phyloP scores from a whole-genome alignment of 1,139 yeast species.

The Scheffersomyces parashehatae region DNA sequence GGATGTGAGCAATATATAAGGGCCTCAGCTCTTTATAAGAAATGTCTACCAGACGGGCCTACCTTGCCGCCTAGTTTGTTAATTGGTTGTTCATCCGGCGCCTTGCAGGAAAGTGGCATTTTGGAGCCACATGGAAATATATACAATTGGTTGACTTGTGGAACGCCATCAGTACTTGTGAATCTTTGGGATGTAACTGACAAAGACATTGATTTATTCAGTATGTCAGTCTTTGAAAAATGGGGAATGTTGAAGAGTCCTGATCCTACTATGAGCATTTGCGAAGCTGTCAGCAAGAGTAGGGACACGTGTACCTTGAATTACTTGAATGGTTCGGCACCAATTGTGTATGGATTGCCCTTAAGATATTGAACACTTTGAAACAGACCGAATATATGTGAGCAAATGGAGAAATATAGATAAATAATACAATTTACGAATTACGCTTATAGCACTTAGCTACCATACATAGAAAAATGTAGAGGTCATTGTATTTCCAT shows the following conservation, averaged over 20 bases:
- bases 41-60: constrained; percentile 17
- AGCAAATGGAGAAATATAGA: too few relatives aligned
- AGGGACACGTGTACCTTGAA: constrained; percentile 64
- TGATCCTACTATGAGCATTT: constrained; percentile 25
- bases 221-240: constrained; percentile 54
- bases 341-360: constrained; percentile 78
- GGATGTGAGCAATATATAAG: constrained; percentile 86
- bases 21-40: constrained; percentile 26
- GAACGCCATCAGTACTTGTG: constrained; percentile 79
- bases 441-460: too few relatives aligned
- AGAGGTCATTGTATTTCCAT: too few relatives aligned
- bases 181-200: constrained; percentile 98
- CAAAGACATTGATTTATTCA: constrained; percentile 85
- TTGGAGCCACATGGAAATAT: constrained; percentile 79
- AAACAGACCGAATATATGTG: background rate
- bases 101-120: constrained; percentile 56
- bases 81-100: constrained; percentile 92
- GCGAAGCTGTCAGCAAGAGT: constrained; percentile 54
- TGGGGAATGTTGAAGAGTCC: constrained; percentile 54
- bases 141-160: constrained; percentile 73
- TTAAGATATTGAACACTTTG: constrained; percentile 15
- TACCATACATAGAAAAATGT: too few relatives aligned
- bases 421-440: too few relatives aligned
- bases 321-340: constrained; percentile 79
- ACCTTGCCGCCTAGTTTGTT: constrained; percentile 69